Evolutionary conservation across 2,329 filamentous ascomycete genomes (phyloP).

Genomic region (Rhinocladiella similis): DNA sequence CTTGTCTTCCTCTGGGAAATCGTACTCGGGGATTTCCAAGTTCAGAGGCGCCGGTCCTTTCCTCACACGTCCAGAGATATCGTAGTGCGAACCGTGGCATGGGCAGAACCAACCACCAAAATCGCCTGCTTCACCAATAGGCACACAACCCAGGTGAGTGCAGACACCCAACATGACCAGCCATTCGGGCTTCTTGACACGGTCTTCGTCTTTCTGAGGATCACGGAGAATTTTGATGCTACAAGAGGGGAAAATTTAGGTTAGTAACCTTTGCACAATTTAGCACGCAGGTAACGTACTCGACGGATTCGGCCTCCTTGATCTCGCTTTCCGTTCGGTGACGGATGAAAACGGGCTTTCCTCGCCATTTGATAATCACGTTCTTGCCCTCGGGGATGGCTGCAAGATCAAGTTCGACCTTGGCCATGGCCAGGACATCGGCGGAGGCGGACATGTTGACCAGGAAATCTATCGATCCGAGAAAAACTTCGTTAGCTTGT

Average conservation of each 20-base stretch:
- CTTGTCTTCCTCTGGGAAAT: constrained; percentile 85
- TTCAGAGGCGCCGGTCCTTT: constrained; percentile 97
- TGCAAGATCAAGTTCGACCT: constrained; percentile 94
- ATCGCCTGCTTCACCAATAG: constrained; percentile 97
- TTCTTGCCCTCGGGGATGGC: constrained; percentile 99
- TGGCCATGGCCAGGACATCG: constrained; percentile 97
- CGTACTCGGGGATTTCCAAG: constrained; percentile 90
- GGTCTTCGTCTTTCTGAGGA: constrained; percentile 85
- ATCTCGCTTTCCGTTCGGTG: constrained; percentile 94
- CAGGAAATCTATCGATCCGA: constrained; percentile 74
- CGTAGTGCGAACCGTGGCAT: constrained; percentile 99
- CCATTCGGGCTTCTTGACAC: constrained; percentile 98
- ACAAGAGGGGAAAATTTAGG: background rate
- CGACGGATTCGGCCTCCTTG: constrained; percentile 86
- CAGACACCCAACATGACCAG: constrained; percentile 98
- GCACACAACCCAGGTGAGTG: constrained; percentile 98
- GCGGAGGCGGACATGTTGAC: constrained; percentile 99
- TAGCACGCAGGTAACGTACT: constrained; percentile 39
- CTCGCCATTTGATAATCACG: constrained; percentile 99
- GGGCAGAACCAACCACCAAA: constrained; percentile 99
- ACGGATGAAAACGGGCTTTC: constrained; percentile 99
- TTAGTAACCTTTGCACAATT: too few relatives aligned
- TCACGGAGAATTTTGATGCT: constrained; percentile 76
- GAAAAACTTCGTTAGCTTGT: constrained; percentile 7
- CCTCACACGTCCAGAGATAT: constrained; percentile 97